These are phyloP conservation scores for Capronia coronata DNA, from an alignment of 2,329 filamentous ascomycete genomes.

Conservation along the genomic window DNA sequence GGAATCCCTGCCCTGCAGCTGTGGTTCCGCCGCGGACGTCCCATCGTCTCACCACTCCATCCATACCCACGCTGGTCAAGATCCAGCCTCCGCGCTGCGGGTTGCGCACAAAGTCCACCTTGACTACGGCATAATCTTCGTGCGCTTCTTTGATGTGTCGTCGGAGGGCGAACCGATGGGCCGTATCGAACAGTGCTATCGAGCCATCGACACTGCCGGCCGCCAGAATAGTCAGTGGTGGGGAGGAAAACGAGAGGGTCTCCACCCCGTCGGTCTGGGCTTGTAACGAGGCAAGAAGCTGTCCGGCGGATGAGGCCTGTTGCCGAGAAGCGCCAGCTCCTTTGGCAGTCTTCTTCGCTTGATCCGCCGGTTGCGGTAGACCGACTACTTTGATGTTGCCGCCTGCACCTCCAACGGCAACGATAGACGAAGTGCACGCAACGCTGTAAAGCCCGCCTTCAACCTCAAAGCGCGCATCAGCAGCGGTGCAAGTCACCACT, in stretches of 20 bases:
- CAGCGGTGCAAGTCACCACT: slow-evolving; percentile 67
- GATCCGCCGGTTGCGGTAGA: slow-evolving; percentile 57
- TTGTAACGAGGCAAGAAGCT: slow-evolving; percentile 76
- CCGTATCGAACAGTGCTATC: slow-evolving; percentile 81
- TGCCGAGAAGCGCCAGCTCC: slow-evolving; percentile 35
- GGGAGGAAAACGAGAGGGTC: slow-evolving; percentile 59
- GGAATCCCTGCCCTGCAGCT: slow-evolving; percentile 58
- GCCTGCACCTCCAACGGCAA: slow-evolving; percentile 80
- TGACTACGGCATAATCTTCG: slow-evolving; percentile 83
- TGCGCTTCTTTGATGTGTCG: slow-evolving; percentile 75
- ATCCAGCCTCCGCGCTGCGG: slow-evolving; percentile 52
- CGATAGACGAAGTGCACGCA: slow-evolving; percentile 70
- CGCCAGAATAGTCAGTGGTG: slow-evolving; percentile 55
- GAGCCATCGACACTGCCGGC: slow-evolving; percentile 59
- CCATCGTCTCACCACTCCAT: slow-evolving; percentile 86
- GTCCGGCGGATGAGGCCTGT: slow-evolving; percentile 48
- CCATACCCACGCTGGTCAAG: slow-evolving; percentile 83
- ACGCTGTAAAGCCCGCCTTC: slow-evolving; percentile 88
- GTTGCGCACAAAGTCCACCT: slow-evolving; percentile 66
- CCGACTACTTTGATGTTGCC: slow-evolving; percentile 80
- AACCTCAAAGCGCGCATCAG: slow-evolving; percentile 84
- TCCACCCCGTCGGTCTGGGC: slow-evolving; percentile 75
- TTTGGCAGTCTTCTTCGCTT: slow-evolving; percentile 48
- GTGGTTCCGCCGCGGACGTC: slow-evolving; percentile 65
- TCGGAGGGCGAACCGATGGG: slow-evolving; percentile 79